Evolutionary conservation across 805 yeast species (phyloP).

Genomic region (Metschnikowia vanudenii): DNA sequence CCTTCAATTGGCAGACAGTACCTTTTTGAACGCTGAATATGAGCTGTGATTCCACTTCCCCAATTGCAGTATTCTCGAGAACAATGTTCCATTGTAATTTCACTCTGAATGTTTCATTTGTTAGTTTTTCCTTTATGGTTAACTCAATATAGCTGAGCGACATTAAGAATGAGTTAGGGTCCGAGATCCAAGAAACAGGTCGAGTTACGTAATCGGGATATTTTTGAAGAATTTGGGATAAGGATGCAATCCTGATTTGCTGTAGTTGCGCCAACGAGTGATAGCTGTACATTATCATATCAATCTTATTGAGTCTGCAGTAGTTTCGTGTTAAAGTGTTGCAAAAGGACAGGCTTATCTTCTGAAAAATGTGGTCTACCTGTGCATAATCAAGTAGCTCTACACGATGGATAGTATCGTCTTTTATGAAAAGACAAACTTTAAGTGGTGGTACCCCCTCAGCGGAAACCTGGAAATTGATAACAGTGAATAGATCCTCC

Average conservation of each 20-base stretch:
- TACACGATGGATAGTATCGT: constrained; percentile 13
- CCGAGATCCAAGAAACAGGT: constrained; percentile 8
- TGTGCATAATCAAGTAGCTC: constrained; percentile 5
- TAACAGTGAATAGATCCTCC: constrained; percentile 1
- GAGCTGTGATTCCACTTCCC: constrained; percentile 10
- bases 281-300: constrained; percentile 31
- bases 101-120: constrained; percentile 2
- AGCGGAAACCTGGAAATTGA: constrained; percentile 7
- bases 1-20: constrained; percentile 12
- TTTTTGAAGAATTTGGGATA: constrained; percentile 23
- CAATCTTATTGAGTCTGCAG: constrained; percentile 26
- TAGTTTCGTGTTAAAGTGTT: constrained; percentile 24
- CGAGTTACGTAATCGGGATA: constrained; percentile 18
- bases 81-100: constrained; percentile 15
- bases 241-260: constrained; percentile 22
- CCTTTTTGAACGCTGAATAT: constrained; percentile 7
- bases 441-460: constrained; percentile 9
- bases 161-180: constrained; percentile 4
- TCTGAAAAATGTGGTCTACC: constrained; percentile 6
- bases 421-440: constrained; percentile 5
- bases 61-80: constrained; percentile 6
- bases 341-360: constrained; percentile 21
- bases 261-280: constrained; percentile 30
- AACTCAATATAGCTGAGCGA: constrained; percentile 14
- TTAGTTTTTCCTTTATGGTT: constrained; percentile 1